Base-by-base conservation (phyloP, 2,329 filamentous ascomycete species). In the Pseudogymnoascus sp. region DNA sequence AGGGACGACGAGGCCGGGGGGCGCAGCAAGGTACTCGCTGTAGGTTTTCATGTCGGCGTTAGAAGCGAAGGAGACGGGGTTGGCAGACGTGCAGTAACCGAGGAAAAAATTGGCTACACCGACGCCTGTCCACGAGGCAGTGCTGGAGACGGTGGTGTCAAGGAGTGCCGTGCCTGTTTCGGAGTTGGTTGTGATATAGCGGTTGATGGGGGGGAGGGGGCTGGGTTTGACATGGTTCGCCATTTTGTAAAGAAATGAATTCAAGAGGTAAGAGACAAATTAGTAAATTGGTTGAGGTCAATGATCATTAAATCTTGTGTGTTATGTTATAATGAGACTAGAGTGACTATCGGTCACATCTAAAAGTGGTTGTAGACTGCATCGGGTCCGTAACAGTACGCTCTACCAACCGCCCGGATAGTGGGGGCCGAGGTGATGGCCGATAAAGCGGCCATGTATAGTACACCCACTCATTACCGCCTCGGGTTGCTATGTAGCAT, bases 141-240 rank as follows among this genome's bases (percentile, higher is more conserved):
- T 37, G 7, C 56, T 29, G 1, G 68, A 37, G 15, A 71, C 63
- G 4, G 60, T 56, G 0, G 59, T n/a, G 7, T 65, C 61, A 2
- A 71, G 29, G 13, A 70, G 62, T n/a, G 68, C 68, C 63, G 68
- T 69, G 3, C 69, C 68, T 4, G 56, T 59, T 7, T 44, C 15
- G 19, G 70, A 44, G 40, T 65, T 62, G 21, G 66, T 64, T 15
- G 69, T 71, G 31, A 71, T 70, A 60, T 68, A 67, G n/a, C 69
- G 65, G 9, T 66, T 64, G 23, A 67, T 50, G 9, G 64, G 61
- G 15, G 67, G 67, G 17, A 70, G 68, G 9, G 42, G 42, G 42
- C 42, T 46, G 21, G 42, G 42, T 46, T 46, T 26, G 42, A 46
- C 19, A 9, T 46, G 9, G 42, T 26, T 46, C 21, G 42, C 42